Conservation (phyloP, 768 basidiomycete species). For the Calocybe cyanea region DNA sequence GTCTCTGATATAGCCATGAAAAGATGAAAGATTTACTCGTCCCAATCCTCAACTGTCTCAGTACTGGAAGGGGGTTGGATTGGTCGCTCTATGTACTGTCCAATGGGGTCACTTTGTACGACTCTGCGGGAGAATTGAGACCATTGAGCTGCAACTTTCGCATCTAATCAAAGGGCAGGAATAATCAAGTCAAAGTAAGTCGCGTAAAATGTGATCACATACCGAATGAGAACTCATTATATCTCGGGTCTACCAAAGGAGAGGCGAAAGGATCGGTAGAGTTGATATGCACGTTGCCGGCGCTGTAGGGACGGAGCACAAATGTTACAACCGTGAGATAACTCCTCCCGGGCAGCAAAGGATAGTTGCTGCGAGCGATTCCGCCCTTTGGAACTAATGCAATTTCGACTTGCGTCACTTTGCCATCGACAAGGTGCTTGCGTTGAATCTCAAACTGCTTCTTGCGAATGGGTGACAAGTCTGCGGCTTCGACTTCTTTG, state of each 20-base stretch:
- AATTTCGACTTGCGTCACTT: conserved; percentile 11
- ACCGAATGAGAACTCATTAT: conserved; percentile 14
- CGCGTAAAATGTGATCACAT: not conserved
- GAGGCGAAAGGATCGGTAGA: conserved; percentile 15
- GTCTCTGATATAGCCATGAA: not conserved
- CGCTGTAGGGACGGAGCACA: conserved; percentile 14
- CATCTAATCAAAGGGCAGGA: conserved; percentile 2
- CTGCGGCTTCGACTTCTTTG: conserved; percentile 7
- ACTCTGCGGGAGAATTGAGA: conserved; percentile 8
- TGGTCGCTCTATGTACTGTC: conserved; percentile 7
- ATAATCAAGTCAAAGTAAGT: not conserved
- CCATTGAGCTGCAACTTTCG: conserved; percentile 11
- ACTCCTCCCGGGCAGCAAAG: conserved; percentile 10
- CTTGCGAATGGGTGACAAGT: conserved; percentile 11
- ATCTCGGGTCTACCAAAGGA: conserved; percentile 17
- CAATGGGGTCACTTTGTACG: conserved; percentile 11
- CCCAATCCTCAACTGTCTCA: conserved; percentile 14
- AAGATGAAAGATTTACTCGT: conserved; percentile 8
- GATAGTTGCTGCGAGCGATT: conserved; percentile 10
- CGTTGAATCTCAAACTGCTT: conserved; percentile 14
- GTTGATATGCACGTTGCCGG: conserved; percentile 18
- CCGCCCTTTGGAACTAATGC: conserved; percentile 9
- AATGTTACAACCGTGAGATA: conserved; percentile 16
- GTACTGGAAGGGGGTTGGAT: conserved; percentile 10
- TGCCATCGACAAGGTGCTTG: conserved; percentile 12